A percentile compares a stretch with the other conserved stretches of the same genome.
Evolutionary conservation across 2,329 filamentous ascomycete species (phyloP).

Genomic region (Ophiostoma fasciatum): DNA sequence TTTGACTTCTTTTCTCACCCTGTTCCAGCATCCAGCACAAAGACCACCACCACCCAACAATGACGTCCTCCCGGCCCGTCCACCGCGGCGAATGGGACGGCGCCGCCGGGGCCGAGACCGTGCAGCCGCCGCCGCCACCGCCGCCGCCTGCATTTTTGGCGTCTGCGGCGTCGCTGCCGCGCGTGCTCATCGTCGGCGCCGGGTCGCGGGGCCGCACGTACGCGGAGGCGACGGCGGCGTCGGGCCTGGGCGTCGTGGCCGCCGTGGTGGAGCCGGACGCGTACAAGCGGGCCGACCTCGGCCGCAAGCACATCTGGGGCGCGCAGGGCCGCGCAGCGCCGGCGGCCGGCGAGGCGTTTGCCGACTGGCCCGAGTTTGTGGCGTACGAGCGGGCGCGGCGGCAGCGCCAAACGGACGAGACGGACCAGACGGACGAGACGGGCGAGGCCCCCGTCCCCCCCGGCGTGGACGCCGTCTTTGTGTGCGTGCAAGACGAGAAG

Average conservation of each 20-base stretch:
- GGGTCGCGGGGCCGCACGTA: conserved; percentile 68
- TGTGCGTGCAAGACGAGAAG: conserved; percentile 71
- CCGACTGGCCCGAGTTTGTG: conserved; percentile 62
- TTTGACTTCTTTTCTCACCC: too few species aligned
- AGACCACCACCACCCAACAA: too few species aligned
- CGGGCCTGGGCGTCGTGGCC: conserved; percentile 52
- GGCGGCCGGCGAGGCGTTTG: conserved; percentile 51
- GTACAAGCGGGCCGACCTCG: conserved; percentile 62
- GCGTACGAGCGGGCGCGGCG: conserved; percentile 53
- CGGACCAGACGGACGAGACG: conserved; percentile 29
- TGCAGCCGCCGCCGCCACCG: conserved; percentile 26
- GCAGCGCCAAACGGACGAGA: conserved; percentile 24
- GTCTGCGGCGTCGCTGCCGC: conserved; percentile 38
- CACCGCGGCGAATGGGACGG: conserved; percentile 8
- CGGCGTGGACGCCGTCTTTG: conserved; percentile 47
- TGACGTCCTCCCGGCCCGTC: not conserved
- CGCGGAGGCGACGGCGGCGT: conserved; percentile 49
- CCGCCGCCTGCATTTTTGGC: too few species aligned
- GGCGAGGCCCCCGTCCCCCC: conserved; percentile 29
- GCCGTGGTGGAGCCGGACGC: conserved; percentile 69
- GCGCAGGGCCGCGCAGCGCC: conserved; percentile 21
- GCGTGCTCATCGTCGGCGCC: conserved; percentile 68
- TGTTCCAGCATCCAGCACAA: too few species aligned
- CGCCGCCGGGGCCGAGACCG: conserved; percentile 13
- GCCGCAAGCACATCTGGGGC: conserved; percentile 59